These are phyloP conservation scores for Rhizopogon rudus DNA, from an alignment of 768 basidiomycete genomes.

Conservation along the genomic window DNA sequence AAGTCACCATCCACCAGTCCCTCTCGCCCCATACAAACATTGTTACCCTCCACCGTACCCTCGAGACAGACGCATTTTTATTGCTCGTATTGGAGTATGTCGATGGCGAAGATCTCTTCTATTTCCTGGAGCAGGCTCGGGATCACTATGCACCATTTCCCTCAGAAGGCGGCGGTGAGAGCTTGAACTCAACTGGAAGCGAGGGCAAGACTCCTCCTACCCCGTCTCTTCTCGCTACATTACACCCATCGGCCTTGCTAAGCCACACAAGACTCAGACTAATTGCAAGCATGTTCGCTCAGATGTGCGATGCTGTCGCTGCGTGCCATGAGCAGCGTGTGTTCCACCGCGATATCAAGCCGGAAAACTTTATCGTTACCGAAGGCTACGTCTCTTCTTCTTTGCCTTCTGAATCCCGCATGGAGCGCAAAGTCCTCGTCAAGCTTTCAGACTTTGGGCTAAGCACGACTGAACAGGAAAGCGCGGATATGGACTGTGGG, in stretches of 20 bases:
- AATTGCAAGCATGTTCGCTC: constrained; percentile 95
- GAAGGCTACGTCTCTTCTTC: constrained; percentile 61
- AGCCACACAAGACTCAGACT: constrained; percentile 85
- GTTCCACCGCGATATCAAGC: constrained; percentile 98
- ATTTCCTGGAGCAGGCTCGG: constrained; percentile 94
- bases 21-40: constrained; percentile 88
- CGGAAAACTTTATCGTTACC: constrained; percentile 96
- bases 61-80: constrained; percentile 88
- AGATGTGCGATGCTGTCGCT: constrained; percentile 98
- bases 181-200: constrained; percentile 1
- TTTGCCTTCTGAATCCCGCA: constrained; percentile 35
- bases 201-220: constrained; percentile 73
- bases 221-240: constrained; percentile 83
- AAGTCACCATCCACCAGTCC: constrained; percentile 95
- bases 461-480: constrained; percentile 83
- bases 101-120: constrained; percentile 96
- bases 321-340: constrained; percentile 89
- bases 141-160: constrained; percentile 67
- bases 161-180: constrained; percentile 10
- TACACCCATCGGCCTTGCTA: constrained; percentile 75
- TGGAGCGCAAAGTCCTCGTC: constrained; percentile 87
- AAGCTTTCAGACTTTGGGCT: constrained; percentile 97
- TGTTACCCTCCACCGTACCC: constrained; percentile 88
- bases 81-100: constrained; percentile 94
- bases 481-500: constrained; percentile 96